Base-by-base conservation (phyloP, 768 basidiomycete species). In the Collybia sp. region DNA sequence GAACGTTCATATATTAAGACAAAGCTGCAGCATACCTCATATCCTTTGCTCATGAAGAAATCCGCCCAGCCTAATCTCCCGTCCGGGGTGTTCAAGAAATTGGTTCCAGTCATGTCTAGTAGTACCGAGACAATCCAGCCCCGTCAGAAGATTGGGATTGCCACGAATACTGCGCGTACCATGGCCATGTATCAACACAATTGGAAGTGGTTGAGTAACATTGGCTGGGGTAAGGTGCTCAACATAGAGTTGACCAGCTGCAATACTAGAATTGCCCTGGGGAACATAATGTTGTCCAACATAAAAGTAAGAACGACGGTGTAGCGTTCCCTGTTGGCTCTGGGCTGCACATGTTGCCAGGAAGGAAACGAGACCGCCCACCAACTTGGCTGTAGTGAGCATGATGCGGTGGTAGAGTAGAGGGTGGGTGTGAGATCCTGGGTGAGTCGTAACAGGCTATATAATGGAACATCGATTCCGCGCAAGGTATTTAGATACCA, bases 21-120 rank as follows among this genome's bases (percentile, higher is more conserved):
- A 47, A 42, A 15, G 62, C 53, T 30, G 49, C 41, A 13, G 40
- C 52, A 46, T 53, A 78, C 77, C 61, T 78, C 76, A 47, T 75
- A 78, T 32, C 76, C 77, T 52, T 71, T 50, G 42, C 64, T 58
- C 46, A 79, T 53, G 45, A 79, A 76, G 56, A 73, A 76, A 58
- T 79, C 76, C n/a, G 72, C 72, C 77, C 77, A 79, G n/a, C 77
- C 77, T 9, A 65, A 55, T 49, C 75, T 64, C 18, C 74, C 75
- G 53, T 79, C 77, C 1, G 77, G 76, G 0, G 77, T 79, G 45
- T 76, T 77, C 37, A 79, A 54, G 54, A 77, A 75, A 44, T 66
- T 75, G 12, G 73, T 69, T 34, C 74, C 77, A 6, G 76, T 76
- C 76, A 77, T 76, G 17, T 70, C 68, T 70, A 31, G 12, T 25